These are phyloP conservation scores for Oryza meridionalis DNA, from an alignment of 176 grass and related monocot species.

Conservation along the genomic window DNA sequence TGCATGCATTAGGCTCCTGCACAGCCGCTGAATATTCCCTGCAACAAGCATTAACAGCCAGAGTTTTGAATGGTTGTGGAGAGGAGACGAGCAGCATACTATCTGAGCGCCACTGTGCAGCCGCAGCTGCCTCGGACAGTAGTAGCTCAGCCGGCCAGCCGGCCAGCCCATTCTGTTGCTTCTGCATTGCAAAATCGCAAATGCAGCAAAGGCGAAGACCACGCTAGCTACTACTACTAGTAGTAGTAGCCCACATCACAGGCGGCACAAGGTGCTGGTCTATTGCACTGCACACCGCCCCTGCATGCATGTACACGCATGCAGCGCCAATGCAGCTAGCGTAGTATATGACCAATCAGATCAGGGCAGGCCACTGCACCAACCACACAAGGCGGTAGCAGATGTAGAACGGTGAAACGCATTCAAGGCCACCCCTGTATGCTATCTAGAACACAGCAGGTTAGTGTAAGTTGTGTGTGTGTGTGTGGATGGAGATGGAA, in stretches of 20 bases:
- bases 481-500: background rate
- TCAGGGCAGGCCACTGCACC: conserved; percentile 27
- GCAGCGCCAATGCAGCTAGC: conserved; percentile 11
- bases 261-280: too few relatives aligned
- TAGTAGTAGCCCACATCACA: too few relatives aligned
- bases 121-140: background rate
- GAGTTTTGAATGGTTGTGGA: conserved; percentile 46
- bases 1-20: conserved; percentile 55
- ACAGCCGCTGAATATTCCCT: conserved; percentile 65
- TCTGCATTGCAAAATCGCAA: background rate
- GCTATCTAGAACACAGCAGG: conserved; percentile 40
- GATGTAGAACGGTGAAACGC: conserved; percentile 12
- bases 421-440: conserved; percentile 32
- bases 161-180: conserved; percentile 7
- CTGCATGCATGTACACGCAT: background rate
- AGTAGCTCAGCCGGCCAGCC: background rate
- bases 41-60: conserved; percentile 48
- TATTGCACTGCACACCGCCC: background rate
- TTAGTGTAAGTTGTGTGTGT: too few relatives aligned
- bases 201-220: conserved; percentile 4
- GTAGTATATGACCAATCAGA: conserved; percentile 14
- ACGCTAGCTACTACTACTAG: background rate
- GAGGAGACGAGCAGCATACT: conserved; percentile 16
- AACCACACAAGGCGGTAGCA: background rate
- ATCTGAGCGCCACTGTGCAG: conserved; percentile 14